Conservation (phyloP, 1,139 yeast genomes). For the Blastobotrys apis region DNA sequence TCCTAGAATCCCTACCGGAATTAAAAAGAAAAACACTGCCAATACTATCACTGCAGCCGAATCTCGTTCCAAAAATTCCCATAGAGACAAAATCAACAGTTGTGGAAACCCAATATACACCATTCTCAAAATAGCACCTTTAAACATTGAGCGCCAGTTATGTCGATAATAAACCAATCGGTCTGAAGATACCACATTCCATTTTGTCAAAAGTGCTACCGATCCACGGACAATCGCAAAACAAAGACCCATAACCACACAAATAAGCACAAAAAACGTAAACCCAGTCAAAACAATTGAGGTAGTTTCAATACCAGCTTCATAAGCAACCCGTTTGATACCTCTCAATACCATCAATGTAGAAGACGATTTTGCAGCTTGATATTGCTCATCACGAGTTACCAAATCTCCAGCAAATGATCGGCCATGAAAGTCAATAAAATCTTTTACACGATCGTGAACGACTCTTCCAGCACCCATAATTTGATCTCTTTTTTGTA, state of each 20-base stretch:
- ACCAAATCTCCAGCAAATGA: conserved; percentile 4
- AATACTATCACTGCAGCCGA: conserved; percentile 81
- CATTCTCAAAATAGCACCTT: conserved; percentile 82
- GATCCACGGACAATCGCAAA: conserved; percentile 25
- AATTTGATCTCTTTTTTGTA: conserved; percentile 50
- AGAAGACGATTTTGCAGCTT: conserved; percentile 23
- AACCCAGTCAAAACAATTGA: conserved; percentile 80
- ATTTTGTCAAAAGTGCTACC: conserved; percentile 19
- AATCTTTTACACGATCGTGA: conserved; percentile 27
- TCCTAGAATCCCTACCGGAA: conserved; percentile 54
- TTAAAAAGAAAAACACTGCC: conserved; percentile 64
- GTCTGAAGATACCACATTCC: conserved; percentile 12
- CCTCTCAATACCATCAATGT: conserved; percentile 64
- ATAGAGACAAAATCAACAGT: conserved; percentile 68
- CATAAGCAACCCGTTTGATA: conserved; percentile 84
- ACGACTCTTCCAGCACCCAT: conserved; percentile 6
- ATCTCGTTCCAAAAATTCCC: conserved; percentile 85
- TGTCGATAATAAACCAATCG: conserved; percentile 57
- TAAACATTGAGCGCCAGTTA: conserved; percentile 72
- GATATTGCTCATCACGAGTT: neutral
- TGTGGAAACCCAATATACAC: conserved; percentile 59
- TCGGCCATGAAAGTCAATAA: conserved; percentile 18
- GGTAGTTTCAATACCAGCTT: conserved; percentile 81
- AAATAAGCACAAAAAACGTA: conserved; percentile 74
- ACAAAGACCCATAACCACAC: conserved; percentile 31